Evolutionary conservation across 352 stramenopile genomes (phyloP).

Genomic region (Pythium coloratum): DNA sequence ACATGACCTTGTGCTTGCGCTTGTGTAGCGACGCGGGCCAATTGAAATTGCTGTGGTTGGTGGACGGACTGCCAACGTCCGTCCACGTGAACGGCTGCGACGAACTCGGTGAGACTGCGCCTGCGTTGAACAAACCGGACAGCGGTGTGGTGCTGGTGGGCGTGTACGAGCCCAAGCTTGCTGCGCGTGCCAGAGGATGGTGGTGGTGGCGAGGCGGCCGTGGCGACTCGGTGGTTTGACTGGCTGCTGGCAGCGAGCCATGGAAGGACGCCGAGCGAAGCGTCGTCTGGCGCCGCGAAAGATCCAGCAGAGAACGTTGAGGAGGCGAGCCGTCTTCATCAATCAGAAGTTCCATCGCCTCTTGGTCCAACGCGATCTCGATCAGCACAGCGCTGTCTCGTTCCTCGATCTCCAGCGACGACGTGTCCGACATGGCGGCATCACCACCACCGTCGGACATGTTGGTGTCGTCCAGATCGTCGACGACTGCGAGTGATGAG

Average conservation of each 20-base stretch:
- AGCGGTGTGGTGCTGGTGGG: neutral
- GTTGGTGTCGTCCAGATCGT: slow-evolving; percentile 20
- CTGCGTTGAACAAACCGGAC: neutral
- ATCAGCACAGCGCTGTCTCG: slow-evolving; percentile 9
- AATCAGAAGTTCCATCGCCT: slow-evolving; percentile 18
- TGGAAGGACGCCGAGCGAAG: slow-evolving; percentile 18
- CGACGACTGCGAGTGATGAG: slow-evolving; percentile 8
- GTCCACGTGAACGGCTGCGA: neutral
- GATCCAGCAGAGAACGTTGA: neutral
- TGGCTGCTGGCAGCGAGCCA: slow-evolving; percentile 4
- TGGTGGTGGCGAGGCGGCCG: slow-evolving; percentile 4
- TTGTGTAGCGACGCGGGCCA: slow-evolving; percentile 9
- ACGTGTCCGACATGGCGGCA: slow-evolving; percentile 30
- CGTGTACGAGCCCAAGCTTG: slow-evolving; percentile 9
- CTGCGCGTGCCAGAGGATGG: slow-evolving; percentile 4
- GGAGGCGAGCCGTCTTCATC: slow-evolving; percentile 4
- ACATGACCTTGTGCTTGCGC: slow-evolving; percentile 24
- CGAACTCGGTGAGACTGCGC: neutral
- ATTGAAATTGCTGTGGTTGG: neutral
- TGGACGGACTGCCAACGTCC: neutral
- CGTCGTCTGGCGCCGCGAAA: neutral
- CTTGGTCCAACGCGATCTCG: slow-evolving; percentile 10
- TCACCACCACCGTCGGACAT: slow-evolving; percentile 23
- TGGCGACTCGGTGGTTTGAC: neutral
- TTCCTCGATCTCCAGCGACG: slow-evolving; percentile 29